Evolutionary conservation across 2,329 filamentous ascomycete species (phyloP).

Genomic region (Diaporthe caulivora): DNA sequence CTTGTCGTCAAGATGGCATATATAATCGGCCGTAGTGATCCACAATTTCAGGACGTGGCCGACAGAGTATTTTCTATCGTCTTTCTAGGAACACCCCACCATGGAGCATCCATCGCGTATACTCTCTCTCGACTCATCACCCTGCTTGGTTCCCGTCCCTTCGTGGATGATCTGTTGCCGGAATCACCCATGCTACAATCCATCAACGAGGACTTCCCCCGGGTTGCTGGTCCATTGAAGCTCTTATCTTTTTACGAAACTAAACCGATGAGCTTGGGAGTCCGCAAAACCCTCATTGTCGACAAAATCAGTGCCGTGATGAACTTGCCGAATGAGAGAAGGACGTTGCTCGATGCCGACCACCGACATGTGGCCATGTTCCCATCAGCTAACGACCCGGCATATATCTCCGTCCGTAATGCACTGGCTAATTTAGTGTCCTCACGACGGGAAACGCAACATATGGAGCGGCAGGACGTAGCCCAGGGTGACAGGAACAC

Average conservation of each 20-base stretch:
- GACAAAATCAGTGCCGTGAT: constrained; percentile 48
- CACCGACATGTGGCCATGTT: constrained; percentile 48
- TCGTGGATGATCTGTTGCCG: constrained; percentile 47
- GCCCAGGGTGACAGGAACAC: too few relatives aligned
- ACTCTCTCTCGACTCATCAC: constrained; percentile 44
- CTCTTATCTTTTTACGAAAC: constrained; percentile 52
- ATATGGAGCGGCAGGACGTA: not conserved
- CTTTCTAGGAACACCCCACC: constrained; percentile 55
- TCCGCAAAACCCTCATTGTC: constrained; percentile 46
- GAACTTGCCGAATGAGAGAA: constrained; percentile 46
- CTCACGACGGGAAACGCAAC: not conserved
- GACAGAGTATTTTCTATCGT: constrained; percentile 47
- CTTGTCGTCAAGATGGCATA: constrained; percentile 53
- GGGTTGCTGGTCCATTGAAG: constrained; percentile 41
- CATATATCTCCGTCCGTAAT: constrained; percentile 46
- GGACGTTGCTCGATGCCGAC: constrained; percentile 47
- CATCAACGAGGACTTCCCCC: constrained; percentile 53
- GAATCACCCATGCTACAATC: constrained; percentile 45
- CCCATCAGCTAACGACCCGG: constrained; percentile 42
- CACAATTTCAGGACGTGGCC: constrained; percentile 42
- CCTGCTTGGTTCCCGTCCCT: constrained; percentile 44
- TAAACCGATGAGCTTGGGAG: constrained; percentile 43
- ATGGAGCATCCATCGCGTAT: constrained; percentile 46
- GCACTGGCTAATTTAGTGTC: constrained; percentile 42
- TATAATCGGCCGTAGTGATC: constrained; percentile 45